These are phyloP conservation scores for Cyphellophora attinorum DNA, from an alignment of 2,329 filamentous ascomycete genomes.

Conservation along the genomic window DNA sequence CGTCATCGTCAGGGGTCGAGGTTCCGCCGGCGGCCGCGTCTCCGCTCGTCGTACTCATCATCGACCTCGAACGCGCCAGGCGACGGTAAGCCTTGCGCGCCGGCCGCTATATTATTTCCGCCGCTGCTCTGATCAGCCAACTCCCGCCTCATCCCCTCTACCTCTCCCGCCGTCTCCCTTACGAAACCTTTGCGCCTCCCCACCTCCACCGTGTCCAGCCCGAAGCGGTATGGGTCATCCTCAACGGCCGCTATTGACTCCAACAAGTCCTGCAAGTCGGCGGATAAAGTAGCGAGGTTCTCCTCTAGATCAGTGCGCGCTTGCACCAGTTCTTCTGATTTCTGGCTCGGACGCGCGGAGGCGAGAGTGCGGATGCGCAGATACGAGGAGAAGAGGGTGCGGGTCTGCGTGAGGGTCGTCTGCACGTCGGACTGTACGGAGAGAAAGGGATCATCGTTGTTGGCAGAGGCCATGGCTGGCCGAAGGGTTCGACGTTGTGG, in stretches of 20 bases:
- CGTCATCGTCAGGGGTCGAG: slow-evolving; percentile 35
- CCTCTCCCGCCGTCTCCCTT: slow-evolving; percentile 77
- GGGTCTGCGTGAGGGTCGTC: slow-evolving; percentile 66
- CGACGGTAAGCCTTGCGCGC: slow-evolving; percentile 37
- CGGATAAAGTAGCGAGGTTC: slow-evolving; percentile 63
- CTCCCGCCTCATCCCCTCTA: slow-evolving; percentile 82
- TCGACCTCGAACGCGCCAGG: slow-evolving; percentile 22
- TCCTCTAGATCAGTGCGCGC: slow-evolving; percentile 66
- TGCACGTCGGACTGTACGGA: slow-evolving; percentile 63
- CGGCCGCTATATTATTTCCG: slow-evolving; percentile 24
- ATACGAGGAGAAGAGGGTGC: slow-evolving; percentile 87
- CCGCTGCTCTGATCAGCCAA: slow-evolving; percentile 46
- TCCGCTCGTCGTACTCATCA: too few relatives aligned
- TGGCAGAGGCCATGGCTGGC: slow-evolving; percentile 22
- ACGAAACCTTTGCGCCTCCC: slow-evolving; percentile 71
- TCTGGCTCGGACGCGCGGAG: slow-evolving; percentile 42
- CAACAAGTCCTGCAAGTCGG: slow-evolving; percentile 81
- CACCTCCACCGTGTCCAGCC: slow-evolving; percentile 74
- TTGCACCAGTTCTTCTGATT: slow-evolving; percentile 61
- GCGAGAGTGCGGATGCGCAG: slow-evolving; percentile 86
- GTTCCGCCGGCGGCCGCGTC: too few relatives aligned
- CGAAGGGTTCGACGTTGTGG: neutral
- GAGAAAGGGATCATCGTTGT: slow-evolving; percentile 34
- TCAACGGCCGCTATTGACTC: slow-evolving; percentile 83
- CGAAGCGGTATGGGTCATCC: slow-evolving; percentile 76